Evolutionary conservation across 2,329 filamentous ascomycete genomes (phyloP).

Genomic region (Dactylellina leptospora): DNA sequence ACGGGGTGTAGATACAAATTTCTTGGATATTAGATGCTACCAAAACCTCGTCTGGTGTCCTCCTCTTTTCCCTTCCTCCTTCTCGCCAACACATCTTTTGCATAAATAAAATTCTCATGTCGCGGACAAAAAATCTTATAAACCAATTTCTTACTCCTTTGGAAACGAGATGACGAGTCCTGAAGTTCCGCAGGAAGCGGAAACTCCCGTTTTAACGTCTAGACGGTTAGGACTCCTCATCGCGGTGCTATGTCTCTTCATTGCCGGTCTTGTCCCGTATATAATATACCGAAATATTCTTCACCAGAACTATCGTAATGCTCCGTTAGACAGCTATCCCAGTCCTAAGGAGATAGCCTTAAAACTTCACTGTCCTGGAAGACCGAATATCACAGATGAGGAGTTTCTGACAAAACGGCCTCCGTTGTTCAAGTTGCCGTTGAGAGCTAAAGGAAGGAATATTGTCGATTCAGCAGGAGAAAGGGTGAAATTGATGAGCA

Average conservation of each 20-base stretch:
- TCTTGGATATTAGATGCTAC: no score
- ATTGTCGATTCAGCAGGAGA: conserved; percentile 69
- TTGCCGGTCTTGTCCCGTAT: conserved; percentile 36
- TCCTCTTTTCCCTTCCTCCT: background rate
- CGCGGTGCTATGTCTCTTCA: conserved; percentile 22
- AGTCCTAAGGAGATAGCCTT: conserved; percentile 31
- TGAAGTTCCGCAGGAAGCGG: conserved; percentile 20
- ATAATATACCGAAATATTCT: conserved; percentile 48
- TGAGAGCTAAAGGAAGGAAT: conserved; percentile 69
- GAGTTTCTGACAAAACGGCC: background rate
- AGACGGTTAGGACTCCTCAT: conserved; percentile 26
- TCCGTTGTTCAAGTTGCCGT: conserved; percentile 65
- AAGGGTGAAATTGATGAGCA: conserved; percentile 70
- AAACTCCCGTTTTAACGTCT: conserved; percentile 5
- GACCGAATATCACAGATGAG: conserved; percentile 6
- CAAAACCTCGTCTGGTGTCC: background rate
- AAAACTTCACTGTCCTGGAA: conserved; percentile 33
- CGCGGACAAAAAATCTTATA: background rate
- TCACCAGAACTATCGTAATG: conserved; percentile 27
- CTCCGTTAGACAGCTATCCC: conserved; percentile 37
- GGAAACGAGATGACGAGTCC: conserved; percentile 20
- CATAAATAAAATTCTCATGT: conserved; percentile 9
- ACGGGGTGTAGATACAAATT: no score
- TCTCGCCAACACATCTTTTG: conserved; percentile 31
- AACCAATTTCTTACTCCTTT: conserved; percentile 4